Conservation (phyloP, 1,139 yeast genomes). For the Yamadazyma membranifaciens region DNA sequence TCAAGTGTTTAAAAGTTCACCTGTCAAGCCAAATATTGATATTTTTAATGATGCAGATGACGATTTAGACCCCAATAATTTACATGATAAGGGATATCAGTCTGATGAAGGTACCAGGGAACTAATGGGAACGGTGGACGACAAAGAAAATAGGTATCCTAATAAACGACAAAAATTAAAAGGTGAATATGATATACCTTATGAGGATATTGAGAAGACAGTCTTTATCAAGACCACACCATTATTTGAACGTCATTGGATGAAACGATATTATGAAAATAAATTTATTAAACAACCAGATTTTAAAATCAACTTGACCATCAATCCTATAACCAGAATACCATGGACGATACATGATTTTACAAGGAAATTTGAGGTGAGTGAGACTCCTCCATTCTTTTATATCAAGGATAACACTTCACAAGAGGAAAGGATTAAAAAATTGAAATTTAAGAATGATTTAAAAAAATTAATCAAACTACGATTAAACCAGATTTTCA, state of each 20-base stretch:
- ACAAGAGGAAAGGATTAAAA: slow-evolving; percentile 20
- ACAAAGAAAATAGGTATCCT: background rate
- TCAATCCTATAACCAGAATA: slow-evolving; percentile 26
- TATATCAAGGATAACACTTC: slow-evolving; percentile 17
- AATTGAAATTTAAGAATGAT: slow-evolving; percentile 7
- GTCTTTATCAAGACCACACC: slow-evolving; percentile 14
- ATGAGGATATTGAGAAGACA: slow-evolving; percentile 3
- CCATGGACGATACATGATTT: slow-evolving; percentile 50
- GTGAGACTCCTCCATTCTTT: slow-evolving; percentile 18
- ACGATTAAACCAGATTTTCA: slow-evolving; percentile 6
- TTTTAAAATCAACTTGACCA: slow-evolving; percentile 24
- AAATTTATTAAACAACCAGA: slow-evolving; percentile 19
- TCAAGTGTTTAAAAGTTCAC: background rate
- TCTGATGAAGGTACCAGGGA: no score
- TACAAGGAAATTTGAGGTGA: slow-evolving; percentile 18
- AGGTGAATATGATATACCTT: slow-evolving; percentile 6
- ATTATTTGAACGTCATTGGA: slow-evolving; percentile 32
- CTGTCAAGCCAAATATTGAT: background rate
- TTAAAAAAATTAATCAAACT: slow-evolving; percentile 2
- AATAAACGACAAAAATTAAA: background rate
- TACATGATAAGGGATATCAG: slow-evolving; percentile 6
- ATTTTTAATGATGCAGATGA: background rate
- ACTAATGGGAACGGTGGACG: background rate
- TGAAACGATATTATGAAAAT: slow-evolving; percentile 23
- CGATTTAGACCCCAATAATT: background rate